A percentile compares a stretch with the other conserved stretches of the same genome.
These are phyloP conservation scores for Microthyrium microscopicum DNA, from an alignment of 2,329 filamentous ascomycete species.

Conservation along the genomic window DNA sequence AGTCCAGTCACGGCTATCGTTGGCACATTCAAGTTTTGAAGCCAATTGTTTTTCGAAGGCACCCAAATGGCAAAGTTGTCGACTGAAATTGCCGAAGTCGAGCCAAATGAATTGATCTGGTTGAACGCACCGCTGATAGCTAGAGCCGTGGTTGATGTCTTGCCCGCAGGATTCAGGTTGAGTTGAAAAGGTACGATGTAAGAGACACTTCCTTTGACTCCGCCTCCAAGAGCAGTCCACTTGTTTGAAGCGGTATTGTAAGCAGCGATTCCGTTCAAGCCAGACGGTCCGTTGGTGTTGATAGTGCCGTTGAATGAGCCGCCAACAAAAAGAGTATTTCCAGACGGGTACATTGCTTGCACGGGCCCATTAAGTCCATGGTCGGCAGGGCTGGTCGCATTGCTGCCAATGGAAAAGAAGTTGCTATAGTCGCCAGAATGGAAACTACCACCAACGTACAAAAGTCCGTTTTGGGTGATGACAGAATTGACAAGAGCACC, in stretches of 20 bases:
- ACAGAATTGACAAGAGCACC: constrained; percentile 56
- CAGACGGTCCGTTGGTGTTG: constrained; percentile 37
- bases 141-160: constrained; percentile 54
- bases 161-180: constrained; percentile 48
- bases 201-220: constrained; percentile 64
- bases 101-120: constrained; percentile 50
- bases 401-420: constrained; percentile 57
- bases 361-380: constrained; percentile 70
- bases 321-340: constrained; percentile 57
- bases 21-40: constrained; percentile 53
- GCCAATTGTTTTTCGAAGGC: constrained; percentile 69
- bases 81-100: constrained; percentile 43
- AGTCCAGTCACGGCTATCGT: constrained; percentile 54
- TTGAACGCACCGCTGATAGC: constrained; percentile 69
- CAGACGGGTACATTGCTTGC: constrained; percentile 50
- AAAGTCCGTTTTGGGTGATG: constrained; percentile 43
- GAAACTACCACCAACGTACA: constrained; percentile 77
- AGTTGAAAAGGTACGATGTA: constrained; percentile 61
- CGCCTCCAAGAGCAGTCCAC: constrained; percentile 70
- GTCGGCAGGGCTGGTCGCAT: constrained; percentile 35
- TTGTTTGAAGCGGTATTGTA: constrained; percentile 52
- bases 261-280: constrained; percentile 57
- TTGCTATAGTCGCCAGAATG: constrained; percentile 49
- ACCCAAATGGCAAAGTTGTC: constrained; percentile 85
- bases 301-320: constrained; percentile 68